Evolutionary conservation across 1,284 basidiomycete species (phyloP).

Genomic region (Ceratorhiza oryzae-sativae): DNA sequence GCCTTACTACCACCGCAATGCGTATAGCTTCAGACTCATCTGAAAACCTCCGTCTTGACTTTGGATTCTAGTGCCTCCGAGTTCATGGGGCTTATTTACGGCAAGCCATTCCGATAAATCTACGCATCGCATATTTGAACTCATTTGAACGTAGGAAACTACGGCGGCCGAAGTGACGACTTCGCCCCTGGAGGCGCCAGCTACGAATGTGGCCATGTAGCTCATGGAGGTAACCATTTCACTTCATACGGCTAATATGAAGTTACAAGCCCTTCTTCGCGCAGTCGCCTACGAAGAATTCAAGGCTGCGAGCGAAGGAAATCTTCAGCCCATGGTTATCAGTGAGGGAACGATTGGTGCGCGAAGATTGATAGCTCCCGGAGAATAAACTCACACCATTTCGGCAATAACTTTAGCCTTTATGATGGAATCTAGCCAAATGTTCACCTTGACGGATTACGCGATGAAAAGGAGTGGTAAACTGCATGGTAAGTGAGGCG

Average conservation of each 20-base stretch:
- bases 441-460: conserved; percentile 67
- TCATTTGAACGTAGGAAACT: conserved; percentile 46
- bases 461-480: conserved; percentile 65
- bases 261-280: background rate
- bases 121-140: background rate
- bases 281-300: conserved; percentile 63
- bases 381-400: background rate
- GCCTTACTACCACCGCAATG: conserved; percentile 45
- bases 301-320: conserved; percentile 60
- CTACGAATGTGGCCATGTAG: conserved; percentile 54
- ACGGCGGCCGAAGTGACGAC: conserved; percentile 66
- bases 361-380: conserved; percentile 35
- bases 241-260: background rate
- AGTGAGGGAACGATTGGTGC: conserved; percentile 63
- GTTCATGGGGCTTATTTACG: conserved; percentile 68
- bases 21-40: conserved; percentile 46
- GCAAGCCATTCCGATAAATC: conserved; percentile 46
- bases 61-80: conserved; percentile 49
- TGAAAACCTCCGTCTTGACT: background rate
- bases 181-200: conserved; percentile 66
- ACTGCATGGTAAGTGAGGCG: conserved; percentile 57
- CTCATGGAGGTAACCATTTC: conserved; percentile 25
- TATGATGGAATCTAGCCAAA: conserved; percentile 71
- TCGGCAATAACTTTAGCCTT: conserved; percentile 54
- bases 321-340: conserved; percentile 60